Evolutionary conservation across 1,284 basidiomycete genomes (phyloP), one percentile per base, ranked within the genome.

Genomic region (Malassezia sympodialis): DNA sequence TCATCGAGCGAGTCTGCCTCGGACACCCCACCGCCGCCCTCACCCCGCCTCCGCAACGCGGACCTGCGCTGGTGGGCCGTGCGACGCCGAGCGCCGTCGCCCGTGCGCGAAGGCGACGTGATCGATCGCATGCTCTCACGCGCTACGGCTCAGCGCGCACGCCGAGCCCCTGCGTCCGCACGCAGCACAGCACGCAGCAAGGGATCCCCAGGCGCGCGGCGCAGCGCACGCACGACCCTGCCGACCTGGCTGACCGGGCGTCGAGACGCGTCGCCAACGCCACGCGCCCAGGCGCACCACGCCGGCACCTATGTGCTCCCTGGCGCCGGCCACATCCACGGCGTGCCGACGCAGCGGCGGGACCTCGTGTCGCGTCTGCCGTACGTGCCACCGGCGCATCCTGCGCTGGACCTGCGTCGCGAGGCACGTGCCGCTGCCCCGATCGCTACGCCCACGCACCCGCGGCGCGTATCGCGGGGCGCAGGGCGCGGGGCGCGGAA

Each of bases 71-170:
- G 32, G 46, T 49, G 46, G 46, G 27, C 44, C 23, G 21, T 49
- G 31, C 28, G 21, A 5, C 31, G 24, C 3, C 48, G 39, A 3
- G 35, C 26, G 5, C 17, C 35, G 4, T 41, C 26, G 41, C 48
- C 42, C 11, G 15, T 26, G 11, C 35, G 42, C 6, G 46, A 58
- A 32, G 49, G 30, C 12, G 62, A 71, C 42, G 66, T 59, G 5
- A 62, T 72, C 23, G 69, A 72, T 43, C 63, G 66, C 11, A 69
- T 72, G 66, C 62, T 72, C 6, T 51, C 61, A 21, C 59, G 67
- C 17, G 61, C 63, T 3, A 51, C 41, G 21, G 62, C 57, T 15
- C 23, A 32, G 12, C 45, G 41, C 41, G 11, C 21, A 24, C 41
- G 14, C 14, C 37, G 37, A 8, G 8, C 3, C 5, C 2, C 37